phyloP scores from a whole-genome alignment of 1,139 yeast genomes.

The Geotrichum aggregatum region DNA sequence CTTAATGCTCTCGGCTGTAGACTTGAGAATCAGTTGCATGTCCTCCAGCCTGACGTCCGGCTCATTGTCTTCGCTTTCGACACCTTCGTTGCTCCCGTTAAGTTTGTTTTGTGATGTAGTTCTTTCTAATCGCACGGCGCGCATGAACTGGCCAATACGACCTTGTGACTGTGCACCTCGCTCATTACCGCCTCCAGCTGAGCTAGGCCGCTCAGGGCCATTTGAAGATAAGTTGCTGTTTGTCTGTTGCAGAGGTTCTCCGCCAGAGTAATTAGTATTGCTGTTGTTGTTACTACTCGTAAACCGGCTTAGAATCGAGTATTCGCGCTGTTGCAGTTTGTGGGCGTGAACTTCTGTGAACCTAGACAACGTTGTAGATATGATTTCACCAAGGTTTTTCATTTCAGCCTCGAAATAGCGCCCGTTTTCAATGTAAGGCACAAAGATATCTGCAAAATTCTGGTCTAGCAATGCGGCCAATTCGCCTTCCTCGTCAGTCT shows the following conservation, averaged over 20 bases:
- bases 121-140: slow-evolving; percentile 33
- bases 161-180: slow-evolving; percentile 31
- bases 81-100: neutral
- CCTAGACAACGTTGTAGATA: slow-evolving; percentile 40
- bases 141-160: slow-evolving; percentile 36
- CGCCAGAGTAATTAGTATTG: neutral
- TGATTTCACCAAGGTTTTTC: slow-evolving; percentile 61
- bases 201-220: neutral
- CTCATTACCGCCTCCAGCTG: neutral
- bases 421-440: slow-evolving; percentile 63
- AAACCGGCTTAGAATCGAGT: slow-evolving; percentile 31
- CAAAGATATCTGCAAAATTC: slow-evolving; percentile 65
- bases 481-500: slow-evolving; percentile 45
- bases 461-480: slow-evolving; percentile 64
- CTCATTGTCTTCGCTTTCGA: slow-evolving; percentile 17
- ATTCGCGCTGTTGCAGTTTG: slow-evolving; percentile 26
- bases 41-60: slow-evolving; percentile 33
- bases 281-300: slow-evolving; percentile 13
- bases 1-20: slow-evolving; percentile 75
- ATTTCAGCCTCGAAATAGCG: slow-evolving; percentile 71
- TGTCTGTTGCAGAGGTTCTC: too few species aligned
- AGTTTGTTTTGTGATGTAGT: slow-evolving; percentile 20
- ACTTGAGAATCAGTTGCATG: slow-evolving; percentile 63
- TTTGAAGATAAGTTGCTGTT: neutral
- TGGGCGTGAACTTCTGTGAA: slow-evolving; percentile 30